Conservation (phyloP, 2,329 filamentous ascomycete species). For the Chrysoporthe deuterocubensis region DNA sequence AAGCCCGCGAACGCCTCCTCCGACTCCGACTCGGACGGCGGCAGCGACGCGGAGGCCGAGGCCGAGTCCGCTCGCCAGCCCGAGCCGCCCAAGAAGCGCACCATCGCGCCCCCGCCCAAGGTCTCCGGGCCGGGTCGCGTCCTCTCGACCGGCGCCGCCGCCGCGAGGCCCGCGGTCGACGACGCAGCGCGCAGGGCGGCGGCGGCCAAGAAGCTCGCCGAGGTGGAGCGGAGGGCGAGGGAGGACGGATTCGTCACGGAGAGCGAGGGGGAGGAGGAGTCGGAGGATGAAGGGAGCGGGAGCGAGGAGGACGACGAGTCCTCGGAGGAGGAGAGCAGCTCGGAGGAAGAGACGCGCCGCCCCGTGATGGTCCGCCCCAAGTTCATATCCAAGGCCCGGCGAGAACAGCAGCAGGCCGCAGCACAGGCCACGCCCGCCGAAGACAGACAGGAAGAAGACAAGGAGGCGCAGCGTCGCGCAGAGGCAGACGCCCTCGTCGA, state of each 20-base stretch:
- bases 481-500: constrained; percentile 81
- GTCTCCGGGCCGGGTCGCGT: constrained; percentile 61
- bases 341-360: constrained; percentile 62
- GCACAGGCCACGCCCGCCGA: neutral
- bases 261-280: constrained; percentile 47
- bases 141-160: constrained; percentile 46
- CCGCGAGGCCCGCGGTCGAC: constrained; percentile 50
- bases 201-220: constrained; percentile 45
- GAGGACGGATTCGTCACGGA: constrained; percentile 69
- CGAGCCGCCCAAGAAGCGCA: constrained; percentile 36
- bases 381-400: constrained; percentile 61
- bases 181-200: constrained; percentile 52
- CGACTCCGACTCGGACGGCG: constrained; percentile 55
- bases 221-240: constrained; percentile 55
- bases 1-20: constrained; percentile 66
- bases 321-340: constrained; percentile 50
- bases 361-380: constrained; percentile 65
- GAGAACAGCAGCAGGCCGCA: constrained; percentile 9
- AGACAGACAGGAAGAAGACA: constrained; percentile 46
- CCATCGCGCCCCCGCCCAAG: constrained; percentile 60
- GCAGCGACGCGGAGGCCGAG: constrained; percentile 40
- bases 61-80: constrained; percentile 32
- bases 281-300: constrained; percentile 40
- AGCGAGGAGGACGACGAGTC: constrained; percentile 41
- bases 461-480: constrained; percentile 67